Percentiles rank a stretch among this genome's conserved stretches.
Evolutionary conservation across 495 filamentous ascomycete species (phyloP).

Genomic region (Umbilicaria muhlenbergii): DNA sequence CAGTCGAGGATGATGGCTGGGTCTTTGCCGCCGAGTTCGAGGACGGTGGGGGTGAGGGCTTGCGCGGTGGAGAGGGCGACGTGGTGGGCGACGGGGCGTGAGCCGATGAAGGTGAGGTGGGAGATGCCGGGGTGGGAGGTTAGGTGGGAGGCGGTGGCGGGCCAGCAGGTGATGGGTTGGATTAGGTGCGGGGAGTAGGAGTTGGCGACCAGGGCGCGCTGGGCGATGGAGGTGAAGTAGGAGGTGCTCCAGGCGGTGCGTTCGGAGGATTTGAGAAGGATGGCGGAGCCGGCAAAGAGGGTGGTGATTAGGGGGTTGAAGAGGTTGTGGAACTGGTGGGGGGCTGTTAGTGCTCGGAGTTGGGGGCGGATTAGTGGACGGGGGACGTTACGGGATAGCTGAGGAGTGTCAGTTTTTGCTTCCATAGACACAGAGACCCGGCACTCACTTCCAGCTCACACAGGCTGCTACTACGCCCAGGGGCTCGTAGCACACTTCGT

Average conservation of each 20-base stretch:
- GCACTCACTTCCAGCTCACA: constrained; percentile 80
- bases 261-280: constrained; percentile 86
- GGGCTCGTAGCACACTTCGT: constrained; percentile 81
- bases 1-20: constrained; percentile 84
- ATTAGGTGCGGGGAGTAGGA: constrained; percentile 73
- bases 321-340: constrained; percentile 73
- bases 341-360: not conserved
- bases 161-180: constrained; percentile 78
- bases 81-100: constrained; percentile 67
- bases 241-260: constrained; percentile 78
- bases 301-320: constrained; percentile 81
- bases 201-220: constrained; percentile 64
- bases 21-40: constrained; percentile 94
- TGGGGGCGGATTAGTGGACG: not conserved
- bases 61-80: constrained; percentile 79
- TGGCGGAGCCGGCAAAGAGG: constrained; percentile 81
- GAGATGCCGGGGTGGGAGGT: constrained; percentile 71
- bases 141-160: constrained; percentile 61
- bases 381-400: constrained; percentile 9
- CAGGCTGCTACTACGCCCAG: constrained; percentile 83
- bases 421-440: no score
- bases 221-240: constrained; percentile 66
- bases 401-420: not conserved
- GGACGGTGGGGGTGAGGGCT: constrained; percentile 62
- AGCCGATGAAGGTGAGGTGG: constrained; percentile 97